Conservation (phyloP, 2,329 filamentous ascomycete genomes). For the Neopestalotiopsis clavispora region DNA sequence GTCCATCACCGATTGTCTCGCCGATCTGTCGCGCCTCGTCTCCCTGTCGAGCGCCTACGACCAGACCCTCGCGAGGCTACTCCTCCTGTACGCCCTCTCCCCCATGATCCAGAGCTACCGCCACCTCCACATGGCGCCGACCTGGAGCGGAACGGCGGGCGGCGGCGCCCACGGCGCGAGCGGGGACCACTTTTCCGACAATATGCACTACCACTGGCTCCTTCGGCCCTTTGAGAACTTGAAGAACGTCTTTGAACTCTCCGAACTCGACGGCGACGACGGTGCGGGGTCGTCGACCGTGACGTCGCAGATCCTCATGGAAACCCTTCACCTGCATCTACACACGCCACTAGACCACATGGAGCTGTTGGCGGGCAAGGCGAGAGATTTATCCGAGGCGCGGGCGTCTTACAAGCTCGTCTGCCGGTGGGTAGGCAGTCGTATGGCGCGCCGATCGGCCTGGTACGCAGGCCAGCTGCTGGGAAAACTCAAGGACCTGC, state of each 20-base stretch:
- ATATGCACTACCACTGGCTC: neutral
- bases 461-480: neutral
- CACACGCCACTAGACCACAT: neutral
- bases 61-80: neutral
- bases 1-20: neutral
- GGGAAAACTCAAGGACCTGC: neutral
- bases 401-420: neutral
- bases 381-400: neutral
- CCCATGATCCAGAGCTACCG: slow-evolving; percentile 1
- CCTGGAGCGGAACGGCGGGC: neutral
- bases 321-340: neutral
- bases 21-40: neutral
- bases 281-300: neutral
- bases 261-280: neutral
- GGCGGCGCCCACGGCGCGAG: neutral
- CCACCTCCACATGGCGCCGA: neutral
- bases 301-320: neutral
- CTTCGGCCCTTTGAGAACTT: neutral
- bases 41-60: neutral
- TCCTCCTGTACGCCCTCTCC: neutral
- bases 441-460: neutral
- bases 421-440: neutral
- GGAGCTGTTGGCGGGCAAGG: neutral
- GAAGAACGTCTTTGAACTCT: neutral
- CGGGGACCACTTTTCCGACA: neutral